Base-by-base conservation (phyloP, 1,284 basidiomycete genomes). In the Porogramme epimiltina region DNA sequence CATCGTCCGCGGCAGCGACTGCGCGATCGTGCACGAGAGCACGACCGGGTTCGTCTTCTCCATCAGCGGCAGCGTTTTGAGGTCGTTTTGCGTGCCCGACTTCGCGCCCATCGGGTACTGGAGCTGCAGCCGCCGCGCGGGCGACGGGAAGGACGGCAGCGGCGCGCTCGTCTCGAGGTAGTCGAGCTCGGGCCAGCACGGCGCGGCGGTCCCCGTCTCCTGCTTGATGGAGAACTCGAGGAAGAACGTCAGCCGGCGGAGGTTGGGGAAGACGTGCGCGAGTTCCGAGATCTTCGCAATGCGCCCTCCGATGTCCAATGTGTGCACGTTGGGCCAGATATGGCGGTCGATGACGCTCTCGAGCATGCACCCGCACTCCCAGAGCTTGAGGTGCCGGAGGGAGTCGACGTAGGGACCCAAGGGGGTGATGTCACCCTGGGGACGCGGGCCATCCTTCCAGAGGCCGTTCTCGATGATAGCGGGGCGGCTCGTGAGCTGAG, bases 291-390 rank as follows among this genome's bases (percentile, higher is more conserved):
- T 52, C 25, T 57, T 55, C 16, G 61, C 59, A 20, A 62, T 56
- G 31, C 61, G 56, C 10, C 61, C 61, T 41, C 61, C 61, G 28
- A 62, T 60, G 28, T 60, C 55, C 42, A 62, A 59, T 31, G 54
- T 56, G 50, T 58, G 56, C 22, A 62, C 52, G 49, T 60, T 51
- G 25, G 52, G 49, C 51, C 53, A 59, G 52, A 59, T 49, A 47
- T 56, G 51, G 18, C 51, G 45, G 52, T 59, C 55, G 45, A 55
- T 45, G 42, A 62, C 39, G 47, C 57, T 59, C 49, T 60, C 61
- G 44, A 62, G 55, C 53, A 62, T 60, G 49, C 61, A 62, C 19
- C 58, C 61, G 41, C 56, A 59, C 55, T 62, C 59, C 59, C 59
- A 62, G 34, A 62, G 52, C 49, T 61, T 59, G 48, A 62, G 55